Conservation (phyloP, 1,284 basidiomycete species). For the Wolfiporia cocos region DNA sequence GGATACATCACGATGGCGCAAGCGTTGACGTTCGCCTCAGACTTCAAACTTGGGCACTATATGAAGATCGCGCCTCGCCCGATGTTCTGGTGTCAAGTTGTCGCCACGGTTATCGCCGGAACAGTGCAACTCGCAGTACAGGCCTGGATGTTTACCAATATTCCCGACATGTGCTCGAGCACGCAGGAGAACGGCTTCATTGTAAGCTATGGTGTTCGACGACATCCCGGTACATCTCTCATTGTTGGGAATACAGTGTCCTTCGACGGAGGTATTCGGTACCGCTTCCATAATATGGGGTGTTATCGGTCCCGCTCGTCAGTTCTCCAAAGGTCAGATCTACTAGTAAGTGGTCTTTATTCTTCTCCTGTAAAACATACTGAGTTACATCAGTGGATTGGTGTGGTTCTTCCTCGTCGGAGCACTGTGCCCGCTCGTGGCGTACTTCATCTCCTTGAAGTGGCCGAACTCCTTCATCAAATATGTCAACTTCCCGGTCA, state of each 20-base stretch:
- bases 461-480: slow-evolving; percentile 40
- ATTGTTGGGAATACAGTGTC: slow-evolving; percentile 30
- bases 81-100: slow-evolving; percentile 45
- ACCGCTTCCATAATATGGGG: slow-evolving; percentile 45
- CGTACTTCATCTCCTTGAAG: slow-evolving; percentile 32
- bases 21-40: slow-evolving; percentile 41
- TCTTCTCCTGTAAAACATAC: too few species aligned
- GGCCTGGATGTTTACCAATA: slow-evolving; percentile 46
- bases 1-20: slow-evolving; percentile 48
- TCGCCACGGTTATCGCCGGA: slow-evolving; percentile 42
- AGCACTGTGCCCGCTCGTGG: slow-evolving; percentile 35
- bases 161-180: slow-evolving; percentile 36
- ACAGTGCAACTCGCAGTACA: slow-evolving; percentile 43
- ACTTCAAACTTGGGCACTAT: slow-evolving; percentile 50
- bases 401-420: slow-evolving; percentile 57
- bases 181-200: slow-evolving; percentile 34
- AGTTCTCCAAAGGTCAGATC: slow-evolving; percentile 37
- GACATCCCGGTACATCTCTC: too few species aligned
- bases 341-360: slow-evolving; percentile 20
- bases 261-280: slow-evolving; percentile 34
- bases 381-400: slow-evolving; percentile 23
- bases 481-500: slow-evolving; percentile 47
- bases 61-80: slow-evolving; percentile 46
- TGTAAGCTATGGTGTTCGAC: slow-evolving; percentile 13
- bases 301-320: slow-evolving; percentile 39